Evolutionary conservation across 1,139 yeast genomes (phyloP).

Genomic region (Yamadazyma buinensis): DNA sequence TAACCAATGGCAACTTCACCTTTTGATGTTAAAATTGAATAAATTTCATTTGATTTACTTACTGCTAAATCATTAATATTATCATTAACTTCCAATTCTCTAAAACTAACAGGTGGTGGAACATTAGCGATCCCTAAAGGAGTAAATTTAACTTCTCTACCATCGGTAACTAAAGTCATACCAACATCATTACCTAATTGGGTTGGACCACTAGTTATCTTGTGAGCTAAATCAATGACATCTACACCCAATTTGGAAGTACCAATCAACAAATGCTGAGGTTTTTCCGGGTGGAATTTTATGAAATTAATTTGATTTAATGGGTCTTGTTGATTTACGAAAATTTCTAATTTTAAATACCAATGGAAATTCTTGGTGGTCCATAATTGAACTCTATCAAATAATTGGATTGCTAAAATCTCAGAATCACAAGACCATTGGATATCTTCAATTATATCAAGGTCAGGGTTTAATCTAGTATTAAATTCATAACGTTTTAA

Average conservation of each 20-base stretch:
- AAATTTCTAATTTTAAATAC: slow-evolving; percentile 83
- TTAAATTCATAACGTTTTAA: slow-evolving; percentile 85
- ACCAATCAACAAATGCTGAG: slow-evolving; percentile 68
- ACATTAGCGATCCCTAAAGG: slow-evolving; percentile 84
- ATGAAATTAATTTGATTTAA: slow-evolving; percentile 42
- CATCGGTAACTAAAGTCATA: slow-evolving; percentile 78
- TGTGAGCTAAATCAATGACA: slow-evolving; percentile 66
- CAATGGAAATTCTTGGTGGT: slow-evolving; percentile 91
- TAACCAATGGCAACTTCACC: slow-evolving; percentile 25
- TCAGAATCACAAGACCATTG: slow-evolving; percentile 87
- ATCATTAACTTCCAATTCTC: slow-evolving; percentile 49
- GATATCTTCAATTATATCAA: slow-evolving; percentile 47
- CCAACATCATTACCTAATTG: slow-evolving; percentile 70
- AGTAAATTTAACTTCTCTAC: slow-evolving; percentile 66
- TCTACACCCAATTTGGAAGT: slow-evolving; percentile 45
- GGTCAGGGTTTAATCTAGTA: slow-evolving; percentile 52
- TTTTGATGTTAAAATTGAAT: slow-evolving; percentile 53
- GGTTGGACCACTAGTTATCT: slow-evolving; percentile 66
- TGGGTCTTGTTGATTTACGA: slow-evolving; percentile 23
- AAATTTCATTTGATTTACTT: slow-evolving; percentile 52
- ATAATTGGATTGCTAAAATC: slow-evolving; percentile 63
- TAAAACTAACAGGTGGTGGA: slow-evolving; percentile 89
- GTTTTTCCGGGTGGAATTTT: slow-evolving; percentile 89
- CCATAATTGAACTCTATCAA: slow-evolving; percentile 76
- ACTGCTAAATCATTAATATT: slow-evolving; percentile 65